Base-by-base conservation (phyloP, 31 red algal species). In the Asparagopsis taxiformis region DNA sequence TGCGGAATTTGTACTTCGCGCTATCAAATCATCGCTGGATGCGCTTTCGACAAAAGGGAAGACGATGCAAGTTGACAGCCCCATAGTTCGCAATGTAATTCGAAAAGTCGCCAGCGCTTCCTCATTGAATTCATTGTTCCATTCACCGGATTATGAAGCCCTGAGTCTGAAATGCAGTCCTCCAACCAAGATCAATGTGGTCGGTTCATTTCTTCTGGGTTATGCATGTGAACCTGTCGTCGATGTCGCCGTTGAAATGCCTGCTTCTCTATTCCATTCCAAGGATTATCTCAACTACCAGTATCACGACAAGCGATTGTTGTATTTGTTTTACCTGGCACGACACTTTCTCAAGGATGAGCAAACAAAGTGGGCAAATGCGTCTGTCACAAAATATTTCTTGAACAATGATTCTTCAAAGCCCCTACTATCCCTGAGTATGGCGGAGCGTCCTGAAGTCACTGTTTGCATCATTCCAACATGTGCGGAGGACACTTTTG, bases 201-300 rank as follows among this genome's bases (percentile, higher is more conserved):
- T 85, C 15, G 81, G 81, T 17, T 51, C 48, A 3, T 85, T 75
- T 51, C 32, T 75, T 25, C 70, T 85, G 1, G 61, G 55, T 38
- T 74, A 62, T 24, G 23, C 57, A 26, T 63, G 63, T 1, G 53
- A 52, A 15, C 6, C 30, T n/a, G 43, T 49, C 23, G 8, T 68
- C 15, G 81, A 85, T 62, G 81, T 85, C 3, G 60, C 70, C 2
- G 37, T 85, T 19, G 81, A 75, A 26, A 85, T 85, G 61, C 70
- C 70, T 7, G 55, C 69, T 4, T 22, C 19, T 13, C 4, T 85
- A 3, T 75, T 85, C 17, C 81, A 85, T 1, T 23, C 50, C 8
- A 72, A 55, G 38, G 81, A 85, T 61, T 85, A 75, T 51, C 46
- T 66, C 9, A 75, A 74, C 51, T 85, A 68, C 35, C 59, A 38